Evolutionary conservation across 2,329 filamentous ascomycete species (phyloP).

Genomic region (Penicillium olsonii): DNA sequence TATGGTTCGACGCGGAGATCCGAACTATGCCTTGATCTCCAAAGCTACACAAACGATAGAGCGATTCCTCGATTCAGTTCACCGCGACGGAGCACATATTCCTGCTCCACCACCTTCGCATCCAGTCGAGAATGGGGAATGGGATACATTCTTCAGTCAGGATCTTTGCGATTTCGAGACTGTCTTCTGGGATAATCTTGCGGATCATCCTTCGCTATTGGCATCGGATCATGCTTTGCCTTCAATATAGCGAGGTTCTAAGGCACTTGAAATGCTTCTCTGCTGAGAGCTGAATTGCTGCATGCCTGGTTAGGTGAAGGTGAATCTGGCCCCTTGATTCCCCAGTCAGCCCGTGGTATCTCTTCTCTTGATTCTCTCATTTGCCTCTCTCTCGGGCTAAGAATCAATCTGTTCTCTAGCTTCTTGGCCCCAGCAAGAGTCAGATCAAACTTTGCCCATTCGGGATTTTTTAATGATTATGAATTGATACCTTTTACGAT

Average conservation of each 20-base stretch:
- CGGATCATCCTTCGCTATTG: conserved; percentile 29
- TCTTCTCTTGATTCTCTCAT: no score
- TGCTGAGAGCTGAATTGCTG: no score
- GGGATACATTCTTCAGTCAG: conserved; percentile 24
- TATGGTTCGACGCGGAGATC: conserved; percentile 26
- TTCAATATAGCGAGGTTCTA: conserved; percentile 12
- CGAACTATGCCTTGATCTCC: conserved; percentile 27
- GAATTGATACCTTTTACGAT: no score
- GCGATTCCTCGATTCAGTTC: conserved; percentile 28
- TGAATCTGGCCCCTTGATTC: no score
- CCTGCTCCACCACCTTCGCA: conserved; percentile 12
- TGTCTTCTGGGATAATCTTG: conserved; percentile 29
- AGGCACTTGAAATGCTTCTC: no score
- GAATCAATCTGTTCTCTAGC: no score
- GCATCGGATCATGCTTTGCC: conserved; percentile 22
- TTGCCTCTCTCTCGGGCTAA: no score
- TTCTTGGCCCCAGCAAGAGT: no score
- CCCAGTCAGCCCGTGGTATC: no score
- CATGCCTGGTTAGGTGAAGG: no score
- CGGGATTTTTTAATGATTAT: no score
- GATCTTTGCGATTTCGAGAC: conserved; percentile 30
- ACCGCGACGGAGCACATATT: conserved; percentile 12
- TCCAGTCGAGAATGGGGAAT: conserved; percentile 20
- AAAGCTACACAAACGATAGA: conserved; percentile 30
- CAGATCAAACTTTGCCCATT: no score